phyloP scores from a whole-genome alignment of 192 early-diverging fungal genomes.

The Gorgonomyces haynaldii region DNA sequence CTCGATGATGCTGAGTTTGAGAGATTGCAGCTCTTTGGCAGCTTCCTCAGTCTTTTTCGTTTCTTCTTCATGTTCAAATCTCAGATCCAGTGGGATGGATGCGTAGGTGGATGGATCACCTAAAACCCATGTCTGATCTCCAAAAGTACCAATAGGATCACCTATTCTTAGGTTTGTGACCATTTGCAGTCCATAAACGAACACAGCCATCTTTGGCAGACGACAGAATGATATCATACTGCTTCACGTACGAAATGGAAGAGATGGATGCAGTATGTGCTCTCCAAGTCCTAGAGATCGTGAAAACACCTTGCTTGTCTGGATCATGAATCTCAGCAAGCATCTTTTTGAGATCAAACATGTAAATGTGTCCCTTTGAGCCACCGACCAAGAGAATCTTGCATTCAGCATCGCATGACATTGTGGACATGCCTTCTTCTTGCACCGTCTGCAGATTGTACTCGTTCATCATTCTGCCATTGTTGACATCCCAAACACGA shows the following conservation, averaged over 20 bases:
- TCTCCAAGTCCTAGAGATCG: slow-evolving; percentile 25
- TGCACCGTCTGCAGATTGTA: slow-evolving; percentile 34
- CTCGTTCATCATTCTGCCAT: slow-evolving; percentile 38
- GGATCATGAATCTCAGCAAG: slow-evolving; percentile 4
- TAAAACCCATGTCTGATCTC: slow-evolving; percentile 36
- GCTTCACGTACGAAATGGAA: slow-evolving; percentile 29
- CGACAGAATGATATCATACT: slow-evolving; percentile 32
- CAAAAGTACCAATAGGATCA: slow-evolving; percentile 41
- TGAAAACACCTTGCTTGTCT: slow-evolving; percentile 10
- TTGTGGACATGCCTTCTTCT: slow-evolving; percentile 38
- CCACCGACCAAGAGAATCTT: slow-evolving; percentile 34
- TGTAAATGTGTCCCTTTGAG: slow-evolving; percentile 33
- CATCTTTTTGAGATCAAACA: slow-evolving; percentile 14
- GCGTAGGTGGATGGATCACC: slow-evolving; percentile 31
- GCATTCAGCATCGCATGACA: slow-evolving; percentile 27
- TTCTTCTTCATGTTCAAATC: slow-evolving; percentile 22
- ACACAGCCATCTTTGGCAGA: slow-evolving; percentile 35
- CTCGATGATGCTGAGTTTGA: slow-evolving; percentile 34
- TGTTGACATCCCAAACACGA: slow-evolving; percentile 41
- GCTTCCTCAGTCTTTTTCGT: slow-evolving; percentile 27
- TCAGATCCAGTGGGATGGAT: slow-evolving; percentile 25
- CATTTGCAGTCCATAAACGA: slow-evolving; percentile 32
- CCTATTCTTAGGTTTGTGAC: slow-evolving; percentile 12
- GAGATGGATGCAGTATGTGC: slow-evolving; percentile 18
- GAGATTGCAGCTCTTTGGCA: slow-evolving; percentile 17